A percentile compares a stretch with the other conserved stretches of the same genome.
phyloP scores from a whole-genome alignment of 2,329 filamentous ascomycete species.

The Bipolaris zeicola region DNA sequence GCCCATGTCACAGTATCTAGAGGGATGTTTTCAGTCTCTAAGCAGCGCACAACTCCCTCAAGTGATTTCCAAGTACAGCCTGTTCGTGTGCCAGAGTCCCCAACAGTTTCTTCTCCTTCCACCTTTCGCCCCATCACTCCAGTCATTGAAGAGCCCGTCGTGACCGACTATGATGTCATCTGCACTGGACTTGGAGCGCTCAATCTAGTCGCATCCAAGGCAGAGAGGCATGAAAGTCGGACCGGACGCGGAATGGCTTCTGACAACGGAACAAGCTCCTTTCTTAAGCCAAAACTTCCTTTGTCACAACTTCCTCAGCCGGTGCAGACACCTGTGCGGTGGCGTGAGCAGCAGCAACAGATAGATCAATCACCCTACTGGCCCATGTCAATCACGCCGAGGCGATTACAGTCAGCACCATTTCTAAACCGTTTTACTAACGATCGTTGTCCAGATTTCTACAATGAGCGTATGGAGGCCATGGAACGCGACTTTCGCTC shows the following conservation, averaged over 20 bases:
- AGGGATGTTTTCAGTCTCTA: constrained; percentile 24
- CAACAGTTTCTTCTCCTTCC: constrained; percentile 36
- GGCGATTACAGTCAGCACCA: constrained; percentile 52
- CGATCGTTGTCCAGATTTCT: constrained; percentile 71
- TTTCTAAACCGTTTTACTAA: constrained; percentile 79
- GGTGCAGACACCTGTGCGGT: constrained; percentile 30
- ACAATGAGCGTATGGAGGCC: constrained; percentile 75
- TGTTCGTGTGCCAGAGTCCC: constrained; percentile 20
- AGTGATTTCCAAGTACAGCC: constrained; percentile 22
- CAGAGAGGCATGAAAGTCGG: constrained; percentile 24
- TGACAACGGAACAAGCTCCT: constrained; percentile 35
- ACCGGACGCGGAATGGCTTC: constrained; percentile 36
- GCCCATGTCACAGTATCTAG: constrained; percentile 41
- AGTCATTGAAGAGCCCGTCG: constrained; percentile 36
- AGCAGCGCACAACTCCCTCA: constrained; percentile 25
- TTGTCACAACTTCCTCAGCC: constrained; percentile 33
- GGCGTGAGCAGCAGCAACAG: constrained; percentile 17
- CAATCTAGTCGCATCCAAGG: constrained; percentile 29
- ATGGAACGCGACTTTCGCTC: constrained; percentile 75
- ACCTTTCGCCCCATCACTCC: constrained; percentile 30
- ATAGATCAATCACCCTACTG: constrained; percentile 19
- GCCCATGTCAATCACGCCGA: constrained; percentile 26
- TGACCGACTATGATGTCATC: constrained; percentile 37
- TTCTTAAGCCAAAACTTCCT: constrained; percentile 26
- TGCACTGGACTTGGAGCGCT: constrained; percentile 33